Conservation (phyloP, 352 stramenopile genomes). For the Bremia lactucae region DNA sequence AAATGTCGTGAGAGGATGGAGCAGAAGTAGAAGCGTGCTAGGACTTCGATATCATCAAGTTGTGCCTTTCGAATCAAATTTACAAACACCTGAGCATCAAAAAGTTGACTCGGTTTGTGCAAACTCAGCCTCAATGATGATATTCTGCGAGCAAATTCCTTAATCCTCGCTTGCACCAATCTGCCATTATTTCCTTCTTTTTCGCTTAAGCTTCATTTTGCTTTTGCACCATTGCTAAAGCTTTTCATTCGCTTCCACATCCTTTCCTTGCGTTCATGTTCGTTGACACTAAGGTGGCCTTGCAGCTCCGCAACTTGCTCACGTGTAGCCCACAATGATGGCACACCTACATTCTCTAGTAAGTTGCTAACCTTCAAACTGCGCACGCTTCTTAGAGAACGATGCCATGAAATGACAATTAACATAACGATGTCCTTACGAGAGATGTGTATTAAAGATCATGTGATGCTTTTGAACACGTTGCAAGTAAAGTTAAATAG, state of each 20-base stretch:
- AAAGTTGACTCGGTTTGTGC: constrained; percentile 96
- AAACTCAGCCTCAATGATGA: constrained; percentile 93
- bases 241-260: constrained; percentile 95
- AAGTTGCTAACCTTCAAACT: constrained; percentile 93
- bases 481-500: constrained; percentile 73
- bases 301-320: constrained; percentile 92
- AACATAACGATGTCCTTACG: constrained; percentile 89
- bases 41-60: constrained; percentile 96
- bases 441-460: constrained; percentile 86
- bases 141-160: constrained; percentile 91
- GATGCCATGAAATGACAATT: constrained; percentile 84
- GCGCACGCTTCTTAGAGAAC: constrained; percentile 86
- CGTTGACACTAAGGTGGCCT: constrained; percentile 88
- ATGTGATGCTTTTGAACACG: constrained; percentile 78
- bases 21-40: constrained; percentile 91
- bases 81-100: constrained; percentile 93
- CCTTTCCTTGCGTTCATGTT: constrained; percentile 94
- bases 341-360: constrained; percentile 97
- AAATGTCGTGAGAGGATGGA: constrained; percentile 94
- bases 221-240: constrained; percentile 98
- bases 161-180: constrained; percentile 92
- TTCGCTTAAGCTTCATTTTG: constrained; percentile 96
- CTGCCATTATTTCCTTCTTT: constrained; percentile 93
- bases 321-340: constrained; percentile 96
- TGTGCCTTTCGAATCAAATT: constrained; percentile 98